Percentiles rank a stretch among this genome's conserved stretches.
Conservation (phyloP, 163 green algal species). For the Trebouxiophyceae sp. region DNA sequence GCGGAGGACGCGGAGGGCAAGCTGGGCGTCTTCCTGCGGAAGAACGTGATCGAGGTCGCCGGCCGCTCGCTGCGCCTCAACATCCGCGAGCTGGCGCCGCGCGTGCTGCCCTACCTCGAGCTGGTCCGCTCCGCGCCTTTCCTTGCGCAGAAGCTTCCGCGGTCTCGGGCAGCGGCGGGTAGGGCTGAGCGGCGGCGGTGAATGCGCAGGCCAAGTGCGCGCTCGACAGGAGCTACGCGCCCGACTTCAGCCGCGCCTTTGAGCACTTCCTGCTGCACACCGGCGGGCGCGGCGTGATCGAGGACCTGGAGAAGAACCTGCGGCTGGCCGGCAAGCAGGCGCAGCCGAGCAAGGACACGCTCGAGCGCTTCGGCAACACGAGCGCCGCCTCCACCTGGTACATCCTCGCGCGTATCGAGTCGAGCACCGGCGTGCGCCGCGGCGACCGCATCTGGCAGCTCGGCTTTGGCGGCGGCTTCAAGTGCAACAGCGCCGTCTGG, state of each 20-base stretch:
- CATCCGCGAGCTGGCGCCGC: constrained; percentile 3
- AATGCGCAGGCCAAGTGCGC: constrained; percentile 22
- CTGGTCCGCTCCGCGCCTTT: constrained; percentile 6
- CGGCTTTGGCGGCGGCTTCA: constrained; percentile 86
- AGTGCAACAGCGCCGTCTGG: constrained; percentile 86
- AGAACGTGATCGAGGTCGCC: constrained; percentile 11
- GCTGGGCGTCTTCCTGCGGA: constrained; percentile 17
- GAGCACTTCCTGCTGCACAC: constrained; percentile 24
- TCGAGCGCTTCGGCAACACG: constrained; percentile 52
- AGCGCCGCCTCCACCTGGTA: constrained; percentile 26
- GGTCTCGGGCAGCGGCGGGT: too few species aligned
- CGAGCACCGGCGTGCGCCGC: constrained; percentile 41
- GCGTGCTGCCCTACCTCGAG: constrained; percentile 10
- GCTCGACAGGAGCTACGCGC: constrained; percentile 21
- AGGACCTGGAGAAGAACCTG: constrained; percentile 86
- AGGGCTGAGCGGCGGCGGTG: too few species aligned
- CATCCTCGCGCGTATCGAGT: constrained; percentile 71
- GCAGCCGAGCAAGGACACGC: constrained; percentile 48
- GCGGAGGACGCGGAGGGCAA: constrained; percentile 5
- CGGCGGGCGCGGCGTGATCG: constrained; percentile 64
- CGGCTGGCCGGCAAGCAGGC: constrained; percentile 33
- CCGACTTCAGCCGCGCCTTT: constrained; percentile 19
- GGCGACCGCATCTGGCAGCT: constrained; percentile 86
- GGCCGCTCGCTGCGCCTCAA: constrained; percentile 16
- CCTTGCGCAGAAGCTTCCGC: background rate